Conservation (phyloP, 2,329 filamentous ascomycete species). For the Phaeosphaeria sp. region DNA sequence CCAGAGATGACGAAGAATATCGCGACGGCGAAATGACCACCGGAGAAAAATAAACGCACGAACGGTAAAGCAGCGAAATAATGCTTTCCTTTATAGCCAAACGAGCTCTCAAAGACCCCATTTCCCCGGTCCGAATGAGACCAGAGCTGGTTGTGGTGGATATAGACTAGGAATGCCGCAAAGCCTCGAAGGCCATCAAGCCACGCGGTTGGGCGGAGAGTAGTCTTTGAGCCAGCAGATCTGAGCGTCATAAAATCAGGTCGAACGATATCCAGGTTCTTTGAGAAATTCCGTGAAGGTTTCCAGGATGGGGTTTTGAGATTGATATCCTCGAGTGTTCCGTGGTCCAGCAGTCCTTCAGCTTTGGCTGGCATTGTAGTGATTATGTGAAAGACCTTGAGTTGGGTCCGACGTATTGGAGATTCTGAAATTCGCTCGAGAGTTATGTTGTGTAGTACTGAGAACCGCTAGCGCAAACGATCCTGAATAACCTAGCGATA, state of each 20-base stretch:
- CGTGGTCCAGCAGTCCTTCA: constrained; percentile 37
- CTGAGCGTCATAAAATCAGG: constrained; percentile 38
- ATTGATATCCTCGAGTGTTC: constrained; percentile 31
- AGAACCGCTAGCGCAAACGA: background rate
- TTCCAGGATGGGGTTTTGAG: constrained; percentile 35
- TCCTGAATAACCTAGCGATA: background rate
- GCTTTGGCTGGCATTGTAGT: constrained; percentile 37
- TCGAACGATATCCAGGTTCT: constrained; percentile 40
- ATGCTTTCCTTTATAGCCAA: constrained; percentile 39
- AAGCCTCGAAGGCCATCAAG: constrained; percentile 72
- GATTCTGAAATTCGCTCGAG: background rate
- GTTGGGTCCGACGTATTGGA: background rate
- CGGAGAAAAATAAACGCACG: constrained; percentile 58
- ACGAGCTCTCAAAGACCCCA: constrained; percentile 51
- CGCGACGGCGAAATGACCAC: constrained; percentile 59
- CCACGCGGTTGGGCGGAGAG: constrained; percentile 40
- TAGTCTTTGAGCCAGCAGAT: constrained; percentile 23
- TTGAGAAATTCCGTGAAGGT: constrained; percentile 32
- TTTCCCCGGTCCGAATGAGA: constrained; percentile 56
- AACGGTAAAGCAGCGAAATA: constrained; percentile 50
- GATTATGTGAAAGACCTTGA: background rate
- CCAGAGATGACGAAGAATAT: constrained; percentile 62
- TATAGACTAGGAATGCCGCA: constrained; percentile 70
- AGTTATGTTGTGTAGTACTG: background rate
- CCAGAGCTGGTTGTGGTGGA: constrained; percentile 59